Evolutionary conservation across 2,329 filamentous ascomycete species (phyloP).

Genomic region (Aspergillus aculeatinus): DNA sequence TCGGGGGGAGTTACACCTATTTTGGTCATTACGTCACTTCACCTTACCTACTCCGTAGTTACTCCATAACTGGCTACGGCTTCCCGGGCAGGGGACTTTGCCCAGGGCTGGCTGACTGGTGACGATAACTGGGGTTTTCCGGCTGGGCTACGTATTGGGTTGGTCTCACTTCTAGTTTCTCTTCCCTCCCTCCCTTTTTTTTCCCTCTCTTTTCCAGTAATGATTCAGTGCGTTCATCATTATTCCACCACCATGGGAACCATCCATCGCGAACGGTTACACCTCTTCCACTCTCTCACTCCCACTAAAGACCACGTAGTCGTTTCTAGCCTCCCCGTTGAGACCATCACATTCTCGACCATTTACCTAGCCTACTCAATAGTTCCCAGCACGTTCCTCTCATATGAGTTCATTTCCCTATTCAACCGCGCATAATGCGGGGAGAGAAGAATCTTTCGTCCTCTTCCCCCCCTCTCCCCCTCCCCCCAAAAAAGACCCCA

Average conservation of each 20-base stretch:
- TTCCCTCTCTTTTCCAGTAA: not conserved
- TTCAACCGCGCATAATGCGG: constrained; percentile 4
- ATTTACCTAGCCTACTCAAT: not conserved
- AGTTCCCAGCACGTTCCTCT: not conserved
- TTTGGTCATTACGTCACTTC: constrained; percentile 13
- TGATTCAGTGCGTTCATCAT: constrained; percentile 2
- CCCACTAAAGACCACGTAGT: not conserved
- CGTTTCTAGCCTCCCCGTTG: not conserved
- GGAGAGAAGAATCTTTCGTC: not conserved
- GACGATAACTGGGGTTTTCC: constrained; percentile 4
- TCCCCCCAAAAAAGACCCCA: not conserved
- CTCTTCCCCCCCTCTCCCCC: no score
- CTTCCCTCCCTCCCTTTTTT: no score
- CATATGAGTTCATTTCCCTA: not conserved
- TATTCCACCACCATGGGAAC: not conserved
- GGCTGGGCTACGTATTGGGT: not conserved
- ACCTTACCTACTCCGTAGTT: no score
- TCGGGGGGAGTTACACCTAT: not conserved
- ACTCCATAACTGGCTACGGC: constrained; percentile 5
- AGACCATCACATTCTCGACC: not conserved
- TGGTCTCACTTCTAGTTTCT: constrained; percentile 1
- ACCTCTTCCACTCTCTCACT: not conserved
- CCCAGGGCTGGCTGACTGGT: not conserved
- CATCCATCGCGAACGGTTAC: not conserved
- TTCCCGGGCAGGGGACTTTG: constrained; percentile 9